Percentiles rank a stretch among this genome's conserved stretches.
These are phyloP conservation scores for Nosema granulosis DNA, from an alignment of 371 early-diverging fungal species.

Conservation along the genomic window DNA sequence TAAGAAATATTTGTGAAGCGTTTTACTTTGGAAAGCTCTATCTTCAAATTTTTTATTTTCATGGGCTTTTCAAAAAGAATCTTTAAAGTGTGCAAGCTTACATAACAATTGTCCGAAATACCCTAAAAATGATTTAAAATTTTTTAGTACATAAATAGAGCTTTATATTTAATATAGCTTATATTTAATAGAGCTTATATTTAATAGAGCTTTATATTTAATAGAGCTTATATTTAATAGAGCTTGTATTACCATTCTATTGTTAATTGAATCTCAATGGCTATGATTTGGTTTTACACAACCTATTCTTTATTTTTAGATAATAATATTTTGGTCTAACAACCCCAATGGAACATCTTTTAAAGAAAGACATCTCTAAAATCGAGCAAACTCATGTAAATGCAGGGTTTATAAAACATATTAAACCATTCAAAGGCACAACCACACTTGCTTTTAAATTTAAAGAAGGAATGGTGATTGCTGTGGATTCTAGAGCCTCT, in stretches of 20 bases:
- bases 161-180: too few species aligned
- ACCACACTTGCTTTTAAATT: conserved; percentile 97
- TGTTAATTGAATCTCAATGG: too few species aligned
- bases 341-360: conserved; percentile 32
- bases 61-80: conserved; percentile 19
- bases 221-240: too few species aligned
- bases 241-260: too few species aligned
- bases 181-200: too few species aligned
- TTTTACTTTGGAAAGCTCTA: conserved; percentile 48
- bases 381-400: conserved; percentile 26
- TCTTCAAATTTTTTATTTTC: conserved; percentile 57
- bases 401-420: conserved; percentile 4
- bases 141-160: too few species aligned
- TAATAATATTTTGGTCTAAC: background rate
- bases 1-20: conserved; percentile 42
- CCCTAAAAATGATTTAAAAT: too few species aligned
- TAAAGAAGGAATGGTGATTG: conserved; percentile 89
- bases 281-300: too few species aligned
- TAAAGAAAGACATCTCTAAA: conserved; percentile 26
- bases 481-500: conserved; percentile 97
- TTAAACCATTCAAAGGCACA: conserved; percentile 77
- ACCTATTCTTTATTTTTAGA: conserved; percentile 2
- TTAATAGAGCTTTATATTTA: too few species aligned
- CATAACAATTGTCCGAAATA: too few species aligned
- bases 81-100: too few species aligned